A percentile compares a stretch with the other conserved stretches of the same genome.
These are phyloP conservation scores for Cladophialophora carrionii DNA, from an alignment of 2,329 filamentous ascomycete species.

Conservation along the genomic window DNA sequence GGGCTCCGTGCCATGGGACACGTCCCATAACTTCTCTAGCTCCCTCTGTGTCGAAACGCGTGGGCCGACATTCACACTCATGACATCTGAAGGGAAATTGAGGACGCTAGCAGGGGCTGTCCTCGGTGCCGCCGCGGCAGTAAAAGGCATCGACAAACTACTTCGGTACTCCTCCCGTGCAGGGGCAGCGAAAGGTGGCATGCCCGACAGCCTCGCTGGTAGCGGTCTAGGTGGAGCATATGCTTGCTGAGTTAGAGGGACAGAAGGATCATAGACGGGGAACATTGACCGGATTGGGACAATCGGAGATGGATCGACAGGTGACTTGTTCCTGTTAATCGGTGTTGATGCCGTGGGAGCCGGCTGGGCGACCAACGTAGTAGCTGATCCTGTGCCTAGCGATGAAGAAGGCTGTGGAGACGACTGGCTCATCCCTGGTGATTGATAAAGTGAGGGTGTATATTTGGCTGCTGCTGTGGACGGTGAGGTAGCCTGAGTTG, in stretches of 20 bases:
- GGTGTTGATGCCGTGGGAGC: slow-evolving; percentile 1
- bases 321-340: slow-evolving; percentile 17
- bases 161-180: slow-evolving; percentile 40
- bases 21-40: slow-evolving; percentile 50
- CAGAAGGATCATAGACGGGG: slow-evolving; percentile 48
- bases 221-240: slow-evolving; percentile 43
- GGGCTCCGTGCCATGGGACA: slow-evolving; percentile 50
- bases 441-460: slow-evolving; percentile 34
- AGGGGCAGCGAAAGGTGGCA: slow-evolving; percentile 19
- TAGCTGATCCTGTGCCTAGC: slow-evolving; percentile 30
- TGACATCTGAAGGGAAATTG: slow-evolving; percentile 46
- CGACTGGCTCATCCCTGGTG: slow-evolving; percentile 18
- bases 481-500: slow-evolving; percentile 19
- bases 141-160: slow-evolving; percentile 42
- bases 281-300: slow-evolving; percentile 52
- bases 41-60: slow-evolving; percentile 48
- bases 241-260: slow-evolving; percentile 45
- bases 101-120: slow-evolving; percentile 50
- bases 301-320: slow-evolving; percentile 40
- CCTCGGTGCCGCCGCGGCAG: slow-evolving; percentile 41
- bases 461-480: slow-evolving; percentile 28
- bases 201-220: slow-evolving; percentile 26
- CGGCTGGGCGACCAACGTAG: slow-evolving; percentile 26
- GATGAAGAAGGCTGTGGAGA: slow-evolving; percentile 32
- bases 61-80: slow-evolving; percentile 42